Conservation (phyloP, 2,329 filamentous ascomycete species). For the Lasiodiplodia sp. region DNA sequence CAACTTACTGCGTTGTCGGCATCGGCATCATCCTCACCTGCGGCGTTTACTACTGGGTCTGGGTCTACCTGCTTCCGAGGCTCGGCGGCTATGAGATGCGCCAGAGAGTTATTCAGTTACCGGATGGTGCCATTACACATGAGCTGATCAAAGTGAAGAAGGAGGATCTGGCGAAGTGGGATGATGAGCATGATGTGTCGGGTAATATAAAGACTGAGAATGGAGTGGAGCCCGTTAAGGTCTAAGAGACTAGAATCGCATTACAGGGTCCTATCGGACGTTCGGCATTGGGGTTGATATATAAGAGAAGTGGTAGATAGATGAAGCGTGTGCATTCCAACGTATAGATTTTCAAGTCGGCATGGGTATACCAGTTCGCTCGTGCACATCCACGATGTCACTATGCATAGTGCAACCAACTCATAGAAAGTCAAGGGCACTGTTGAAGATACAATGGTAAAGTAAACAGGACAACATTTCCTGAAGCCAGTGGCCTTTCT, state of each 20-base stretch:
- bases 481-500: too few relatives aligned
- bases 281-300: not conserved
- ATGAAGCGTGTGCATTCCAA: not conserved
- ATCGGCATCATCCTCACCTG: slow-evolving; percentile 49
- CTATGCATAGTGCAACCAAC: not conserved
- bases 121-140: slow-evolving; percentile 41
- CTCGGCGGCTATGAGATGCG: slow-evolving; percentile 38
- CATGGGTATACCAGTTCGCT: not conserved
- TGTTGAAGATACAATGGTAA: not conserved
- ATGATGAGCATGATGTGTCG: slow-evolving; percentile 41
- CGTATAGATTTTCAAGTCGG: not conserved
- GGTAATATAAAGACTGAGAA: slow-evolving; percentile 32
- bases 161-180: slow-evolving; percentile 39
- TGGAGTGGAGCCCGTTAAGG: not conserved
- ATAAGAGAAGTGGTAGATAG: not conserved
- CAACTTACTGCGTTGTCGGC: slow-evolving; percentile 62
- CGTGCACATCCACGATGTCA: not conserved
- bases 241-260: not conserved
- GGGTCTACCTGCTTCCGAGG: slow-evolving; percentile 40
- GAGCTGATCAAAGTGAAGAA: slow-evolving; percentile 38
- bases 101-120: slow-evolving; percentile 38
- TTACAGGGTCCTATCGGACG: too few relatives aligned
- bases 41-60: slow-evolving; percentile 42
- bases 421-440: too few relatives aligned
- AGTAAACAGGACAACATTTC: not conserved